Base-by-base conservation (phyloP, 805 yeast species). In the Ogataea nonfermentans region DNA sequence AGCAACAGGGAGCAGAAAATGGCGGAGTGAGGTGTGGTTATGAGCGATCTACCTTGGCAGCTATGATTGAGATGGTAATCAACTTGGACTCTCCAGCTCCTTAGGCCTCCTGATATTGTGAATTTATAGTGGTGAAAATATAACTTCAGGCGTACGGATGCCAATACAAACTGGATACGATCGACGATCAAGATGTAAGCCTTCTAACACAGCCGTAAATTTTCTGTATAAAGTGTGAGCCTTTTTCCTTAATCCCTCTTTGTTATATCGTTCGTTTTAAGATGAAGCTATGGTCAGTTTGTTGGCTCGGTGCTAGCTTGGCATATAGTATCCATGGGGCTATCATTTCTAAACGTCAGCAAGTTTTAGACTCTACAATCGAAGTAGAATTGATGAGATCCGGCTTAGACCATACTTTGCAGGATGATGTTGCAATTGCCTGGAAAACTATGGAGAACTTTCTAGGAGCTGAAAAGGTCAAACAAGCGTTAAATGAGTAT, bases 361-460 rank as follows among this genome's bases (percentile, higher is more conserved):
- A 30, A 8, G 22, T 31, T 4, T 22, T 30, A 11, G 31, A 19
- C 9, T 9, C 27, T 6, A 11, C 12, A 6, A 11, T 34, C 12
- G 32, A 34, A 7, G 26, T 19, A 9, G 30, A 26, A 12, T 15
- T 34, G 2, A 4, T 9, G 6, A 16, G 12, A 19, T 13, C 12
- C 8, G 29, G 16, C 14, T 27, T 27, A 11, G 29, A 24, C 12
- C 11, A 5, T 2, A n/a, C 8, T 4, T 25, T 29, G 11, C n/a
- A n/a, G 13, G 41, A 41, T 6, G 34, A 44, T 25, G 30, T 49
- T 10, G 29, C 23, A 25, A 39, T 35, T n/a, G 40, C 41, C 6
- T 50, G 54, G 54, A 33, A 37, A 11, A 8, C 30, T 4, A 43
- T 50, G 51, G 47, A 44, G 26, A 15, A 36, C 2, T 3, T 25